Evolutionary conservation across 768 basidiomycete genomes (phyloP).

Genomic region (Calocera cornea): DNA sequence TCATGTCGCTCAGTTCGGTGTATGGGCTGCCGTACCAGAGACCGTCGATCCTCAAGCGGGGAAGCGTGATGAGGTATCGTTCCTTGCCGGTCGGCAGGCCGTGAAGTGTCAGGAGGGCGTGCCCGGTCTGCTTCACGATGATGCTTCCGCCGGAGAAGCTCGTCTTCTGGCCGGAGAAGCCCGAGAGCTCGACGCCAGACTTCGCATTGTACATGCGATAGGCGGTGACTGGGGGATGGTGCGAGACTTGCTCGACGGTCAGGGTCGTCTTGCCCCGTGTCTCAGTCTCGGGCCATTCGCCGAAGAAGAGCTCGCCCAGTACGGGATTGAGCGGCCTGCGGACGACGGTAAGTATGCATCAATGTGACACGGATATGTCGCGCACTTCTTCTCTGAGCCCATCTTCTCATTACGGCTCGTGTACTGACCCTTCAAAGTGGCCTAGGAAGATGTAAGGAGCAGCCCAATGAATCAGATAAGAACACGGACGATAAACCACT

Average conservation of each 20-base stretch:
- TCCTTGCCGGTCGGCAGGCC: conserved; percentile 36
- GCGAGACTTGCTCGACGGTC: conserved; percentile 90
- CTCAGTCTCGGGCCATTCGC: conserved; percentile 63
- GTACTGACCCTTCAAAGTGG: conserved; percentile 86
- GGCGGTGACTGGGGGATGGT: conserved; percentile 78
- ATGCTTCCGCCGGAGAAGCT: conserved; percentile 58
- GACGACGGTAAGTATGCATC: conserved; percentile 10
- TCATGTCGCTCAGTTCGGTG: conserved; percentile 76
- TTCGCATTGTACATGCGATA: conserved; percentile 73
- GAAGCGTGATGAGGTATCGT: conserved; percentile 85
- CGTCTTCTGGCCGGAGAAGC: conserved; percentile 93
- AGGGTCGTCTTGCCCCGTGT: conserved; percentile 70
- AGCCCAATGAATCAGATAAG: neutral
- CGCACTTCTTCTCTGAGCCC: conserved; percentile 95
- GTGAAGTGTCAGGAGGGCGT: conserved; percentile 65
- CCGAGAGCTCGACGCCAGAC: conserved; percentile 63
- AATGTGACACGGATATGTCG: conserved; percentile 8
- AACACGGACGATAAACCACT: conserved; percentile 79
- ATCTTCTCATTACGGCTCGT: conserved; percentile 88
- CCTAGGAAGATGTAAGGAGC: neutral
- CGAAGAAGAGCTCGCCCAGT: conserved; percentile 88
- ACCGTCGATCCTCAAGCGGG: conserved; percentile 83
- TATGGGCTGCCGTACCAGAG: conserved; percentile 74
- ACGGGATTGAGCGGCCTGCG: conserved; percentile 86
- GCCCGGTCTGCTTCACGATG: conserved; percentile 85